A percentile compares a stretch with the other conserved stretches of the same genome.
These are phyloP conservation scores for Colletotrichum lini DNA, from an alignment of 2,329 filamentous ascomycete species.

Conservation along the genomic window DNA sequence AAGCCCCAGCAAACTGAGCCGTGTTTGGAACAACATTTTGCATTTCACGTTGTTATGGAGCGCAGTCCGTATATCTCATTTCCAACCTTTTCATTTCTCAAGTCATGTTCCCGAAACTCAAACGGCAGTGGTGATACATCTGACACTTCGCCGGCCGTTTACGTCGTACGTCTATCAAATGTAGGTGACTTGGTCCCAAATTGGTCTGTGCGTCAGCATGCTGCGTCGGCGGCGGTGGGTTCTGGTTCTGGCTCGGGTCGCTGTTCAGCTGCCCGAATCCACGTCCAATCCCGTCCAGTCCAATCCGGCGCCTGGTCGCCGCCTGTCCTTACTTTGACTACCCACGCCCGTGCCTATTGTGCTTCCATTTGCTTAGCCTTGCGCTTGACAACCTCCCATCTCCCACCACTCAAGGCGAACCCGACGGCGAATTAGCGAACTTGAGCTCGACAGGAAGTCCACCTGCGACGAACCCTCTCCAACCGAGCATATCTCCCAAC, in stretches of 20 bases:
- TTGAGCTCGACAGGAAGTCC: slow-evolving; percentile 28
- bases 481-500: background rate
- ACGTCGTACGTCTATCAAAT: slow-evolving; percentile 28
- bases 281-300: slow-evolving; percentile 8
- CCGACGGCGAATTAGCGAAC: slow-evolving; percentile 34
- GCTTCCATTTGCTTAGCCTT: slow-evolving; percentile 14
- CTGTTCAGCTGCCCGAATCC: slow-evolving; percentile 33
- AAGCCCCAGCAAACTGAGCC: background rate
- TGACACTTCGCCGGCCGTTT: slow-evolving; percentile 27
- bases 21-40: background rate
- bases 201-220: slow-evolving; percentile 25
- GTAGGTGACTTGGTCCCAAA: slow-evolving; percentile 22
- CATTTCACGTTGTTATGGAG: background rate
- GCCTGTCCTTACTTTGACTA: slow-evolving; percentile 30
- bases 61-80: background rate
- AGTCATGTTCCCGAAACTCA: slow-evolving; percentile 31
- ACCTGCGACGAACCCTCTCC: slow-evolving; percentile 19
- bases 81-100: background rate
- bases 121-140: slow-evolving; percentile 31
- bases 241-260: slow-evolving; percentile 17
- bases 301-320: slow-evolving; percentile 27
- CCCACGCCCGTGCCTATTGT: slow-evolving; percentile 14
- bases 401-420: slow-evolving; percentile 21
- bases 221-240: slow-evolving; percentile 9
- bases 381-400: slow-evolving; percentile 29